phyloP scores from a whole-genome alignment of 2,329 filamentous ascomycete species.

The Calycina marina region DNA sequence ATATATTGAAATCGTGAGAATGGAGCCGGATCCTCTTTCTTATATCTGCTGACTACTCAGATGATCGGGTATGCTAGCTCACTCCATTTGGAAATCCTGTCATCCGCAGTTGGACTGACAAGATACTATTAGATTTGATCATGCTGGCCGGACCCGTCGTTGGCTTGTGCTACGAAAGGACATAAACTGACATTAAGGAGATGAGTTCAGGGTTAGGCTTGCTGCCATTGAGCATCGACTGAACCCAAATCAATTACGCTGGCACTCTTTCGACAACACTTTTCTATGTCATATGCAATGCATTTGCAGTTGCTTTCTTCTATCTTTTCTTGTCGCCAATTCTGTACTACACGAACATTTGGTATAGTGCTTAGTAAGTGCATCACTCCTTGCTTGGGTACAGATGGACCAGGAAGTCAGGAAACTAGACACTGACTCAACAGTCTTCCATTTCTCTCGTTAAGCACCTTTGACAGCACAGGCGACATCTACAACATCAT shows the following conservation, averaged over 20 bases:
- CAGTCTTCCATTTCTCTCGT: slow-evolving; percentile 47
- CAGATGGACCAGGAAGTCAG: slow-evolving; percentile 4
- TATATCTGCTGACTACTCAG: slow-evolving; percentile 38
- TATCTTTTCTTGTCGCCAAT: slow-evolving; percentile 42
- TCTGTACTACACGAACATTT: slow-evolving; percentile 49
- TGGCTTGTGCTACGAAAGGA: slow-evolving; percentile 40
- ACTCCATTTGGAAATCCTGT: slow-evolving; percentile 57
- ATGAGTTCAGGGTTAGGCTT: slow-evolving; percentile 44
- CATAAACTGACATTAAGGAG: slow-evolving; percentile 1
- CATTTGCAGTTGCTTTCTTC: slow-evolving; percentile 48
- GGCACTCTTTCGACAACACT: slow-evolving; percentile 32
- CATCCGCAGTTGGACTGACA: slow-evolving; percentile 47
- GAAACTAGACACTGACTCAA: slow-evolving; percentile 48
- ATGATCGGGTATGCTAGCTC: slow-evolving; percentile 34
- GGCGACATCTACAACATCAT: slow-evolving; percentile 44
- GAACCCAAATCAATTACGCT: slow-evolving; percentile 28
- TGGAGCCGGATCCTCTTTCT: slow-evolving; percentile 42
- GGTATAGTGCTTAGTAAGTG: slow-evolving; percentile 40
- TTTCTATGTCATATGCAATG: slow-evolving; percentile 62
- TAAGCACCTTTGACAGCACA: slow-evolving; percentile 49
- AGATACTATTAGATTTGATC: slow-evolving; percentile 42
- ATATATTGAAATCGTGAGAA: slow-evolving; percentile 26
- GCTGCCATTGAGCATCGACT: slow-evolving; percentile 60
- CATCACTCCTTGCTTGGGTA: slow-evolving; percentile 30
- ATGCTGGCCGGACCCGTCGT: slow-evolving; percentile 50